Evolutionary conservation across 192 early-diverging fungal species (phyloP).

Genomic region (Rhizophagus sp.): DNA sequence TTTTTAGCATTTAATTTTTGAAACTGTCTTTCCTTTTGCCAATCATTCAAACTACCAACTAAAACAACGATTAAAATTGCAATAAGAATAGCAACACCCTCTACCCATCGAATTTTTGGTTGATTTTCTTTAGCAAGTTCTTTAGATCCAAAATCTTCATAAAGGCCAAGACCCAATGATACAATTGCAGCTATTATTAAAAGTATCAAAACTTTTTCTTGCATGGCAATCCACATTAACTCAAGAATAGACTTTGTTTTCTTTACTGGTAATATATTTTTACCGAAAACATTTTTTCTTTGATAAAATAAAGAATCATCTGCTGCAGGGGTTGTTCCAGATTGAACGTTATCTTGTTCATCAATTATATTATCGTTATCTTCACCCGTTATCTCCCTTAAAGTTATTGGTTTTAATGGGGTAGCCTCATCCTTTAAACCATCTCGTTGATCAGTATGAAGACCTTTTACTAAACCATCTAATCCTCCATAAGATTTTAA

Average conservation of each 20-base stretch:
- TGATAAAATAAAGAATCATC: conserved; percentile 44
- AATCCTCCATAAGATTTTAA: conserved; percentile 49
- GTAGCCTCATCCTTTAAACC: conserved; percentile 43
- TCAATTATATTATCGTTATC: not conserved
- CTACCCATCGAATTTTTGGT: conserved; percentile 78
- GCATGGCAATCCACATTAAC: conserved; percentile 80
- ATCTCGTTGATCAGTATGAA: conserved; percentile 45
- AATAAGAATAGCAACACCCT: conserved; percentile 81
- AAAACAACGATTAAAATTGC: conserved; percentile 79
- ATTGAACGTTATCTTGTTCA: not conserved
- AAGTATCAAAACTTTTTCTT: conserved; percentile 82
- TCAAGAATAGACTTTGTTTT: conserved; percentile 71
- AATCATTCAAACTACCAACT: conserved; percentile 81
- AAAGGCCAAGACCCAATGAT: conserved; percentile 78
- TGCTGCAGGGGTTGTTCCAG: not conserved
- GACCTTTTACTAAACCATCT: conserved; percentile 51
- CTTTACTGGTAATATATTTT: conserved; percentile 68
- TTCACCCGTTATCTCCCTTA: conserved; percentile 7
- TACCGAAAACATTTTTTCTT: conserved; percentile 62
- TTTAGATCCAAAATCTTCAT: conserved; percentile 66
- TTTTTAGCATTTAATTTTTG: conserved; percentile 83
- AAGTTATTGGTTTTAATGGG: conserved; percentile 3
- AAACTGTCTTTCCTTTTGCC: conserved; percentile 86
- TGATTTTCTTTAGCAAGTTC: conserved; percentile 29
- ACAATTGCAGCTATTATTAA: conserved; percentile 75